Conservation (phyloP, 2,329 filamentous ascomycete genomes). For the Cladosporium sp. region DNA sequence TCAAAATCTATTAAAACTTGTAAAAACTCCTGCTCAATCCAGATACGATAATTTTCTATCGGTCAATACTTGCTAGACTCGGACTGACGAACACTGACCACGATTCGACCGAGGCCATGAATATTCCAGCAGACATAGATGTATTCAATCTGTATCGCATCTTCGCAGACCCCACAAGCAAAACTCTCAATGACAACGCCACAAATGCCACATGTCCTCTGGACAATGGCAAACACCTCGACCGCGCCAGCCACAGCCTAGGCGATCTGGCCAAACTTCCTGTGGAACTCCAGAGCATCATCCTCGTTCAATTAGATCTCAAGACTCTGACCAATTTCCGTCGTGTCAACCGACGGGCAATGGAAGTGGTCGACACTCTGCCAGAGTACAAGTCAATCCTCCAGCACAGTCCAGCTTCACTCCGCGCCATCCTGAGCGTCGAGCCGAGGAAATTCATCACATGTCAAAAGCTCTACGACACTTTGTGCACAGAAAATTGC, state of each 20-base stretch:
- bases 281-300: conserved; percentile 31
- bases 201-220: conserved; percentile 24
- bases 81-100: too few species aligned
- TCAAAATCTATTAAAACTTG: too few species aligned
- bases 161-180: background rate
- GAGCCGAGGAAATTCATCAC: conserved; percentile 24
- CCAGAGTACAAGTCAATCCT: conserved; percentile 38
- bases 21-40: too few species aligned
- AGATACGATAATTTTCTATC: too few species aligned
- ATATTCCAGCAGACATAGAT: too few species aligned
- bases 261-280: background rate
- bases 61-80: too few species aligned
- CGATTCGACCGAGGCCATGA: too few species aligned
- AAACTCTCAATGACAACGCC: conserved; percentile 9
- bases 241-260: background rate
- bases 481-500: conserved; percentile 37
- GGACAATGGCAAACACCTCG: conserved; percentile 28
- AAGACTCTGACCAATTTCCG: conserved; percentile 38
- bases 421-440: conserved; percentile 36
- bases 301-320: conserved; percentile 37
- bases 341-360: conserved; percentile 39
- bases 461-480: conserved; percentile 37
- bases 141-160: background rate
- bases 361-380: conserved; percentile 39
- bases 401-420: conserved; percentile 34